Base-by-base conservation (phyloP, 768 basidiomycete genomes). In the Pleurotus tuber-regium region DNA sequence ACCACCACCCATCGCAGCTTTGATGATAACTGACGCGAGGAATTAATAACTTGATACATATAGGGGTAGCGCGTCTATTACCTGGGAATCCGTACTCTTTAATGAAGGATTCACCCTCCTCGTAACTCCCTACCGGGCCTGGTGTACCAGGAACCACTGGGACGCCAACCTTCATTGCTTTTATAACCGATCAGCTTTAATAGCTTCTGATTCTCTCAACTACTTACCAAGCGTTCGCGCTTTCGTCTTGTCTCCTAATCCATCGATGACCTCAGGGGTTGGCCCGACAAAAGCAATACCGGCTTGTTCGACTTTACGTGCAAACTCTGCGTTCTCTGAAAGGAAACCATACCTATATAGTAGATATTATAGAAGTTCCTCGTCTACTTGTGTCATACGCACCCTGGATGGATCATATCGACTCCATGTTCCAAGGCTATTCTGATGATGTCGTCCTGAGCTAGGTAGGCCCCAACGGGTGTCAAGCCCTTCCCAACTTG, bases 361-460 rank as follows among this genome's bases (percentile, higher is more conserved):
- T 39, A 12, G 49, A 48, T 1, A n/a, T n/a, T n/a, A n/a, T n/a
- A n/a, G n/a, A n/a, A 48, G 43, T 24, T 18, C 14, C 21, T 19
- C n/a, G 29, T 55, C 25, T 41, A 42, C 2, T 18, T 29, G 24
- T 43, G 16, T 50, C 28, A 19, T 36, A 44, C 77, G 63, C 59
- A 93, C 92, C 95, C 94, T 9, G 94, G 97, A 70, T 98, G 97
- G 65, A 99, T 98, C 97, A 99, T 98, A 67, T 98, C 96, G 21
- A 99, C 97, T 21, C 92, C 95, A 69, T 98, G 94, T 70, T 98
- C 95, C 38, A 98, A 79, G n/a, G 94, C 92, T 58, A 94, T 87
- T 57, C 85, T 76, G 71, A 99, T 94, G 70, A 99, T 98, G 63
- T 97, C 94, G 61, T 98, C 93, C 67, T 98, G 95, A 2, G 95